Percentiles rank a stretch among this genome's conserved stretches.
Evolutionary conservation across 108 stramenopile genomes (phyloP).

Genomic region (Cyclotella kingstonii): DNA sequence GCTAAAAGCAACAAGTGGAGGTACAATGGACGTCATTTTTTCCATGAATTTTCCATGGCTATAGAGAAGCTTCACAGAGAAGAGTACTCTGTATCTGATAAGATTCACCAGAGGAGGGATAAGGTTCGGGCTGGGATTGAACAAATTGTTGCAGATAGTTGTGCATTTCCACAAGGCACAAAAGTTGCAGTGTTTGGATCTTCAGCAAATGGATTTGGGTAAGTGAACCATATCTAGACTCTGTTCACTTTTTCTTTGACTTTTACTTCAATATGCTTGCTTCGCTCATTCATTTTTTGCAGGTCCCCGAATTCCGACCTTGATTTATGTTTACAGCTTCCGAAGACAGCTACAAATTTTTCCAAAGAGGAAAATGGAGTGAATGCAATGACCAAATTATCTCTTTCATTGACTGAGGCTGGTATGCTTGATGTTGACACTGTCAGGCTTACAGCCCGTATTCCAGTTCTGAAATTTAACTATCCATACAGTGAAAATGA

Average conservation of each 20-base stretch:
- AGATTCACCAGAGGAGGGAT: conserved; percentile 60
- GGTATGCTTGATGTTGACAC: conserved; percentile 90
- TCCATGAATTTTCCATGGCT: conserved; percentile 63
- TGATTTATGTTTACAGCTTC: conserved; percentile 83
- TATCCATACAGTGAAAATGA: conserved; percentile 60
- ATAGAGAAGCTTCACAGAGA: conserved; percentile 50
- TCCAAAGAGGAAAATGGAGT: conserved; percentile 57
- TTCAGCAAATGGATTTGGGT: conserved; percentile 89
- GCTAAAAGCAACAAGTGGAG: conserved; percentile 14
- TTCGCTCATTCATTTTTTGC: not conserved
- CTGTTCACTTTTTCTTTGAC: not conserved
- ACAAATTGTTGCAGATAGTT: conserved; percentile 52
- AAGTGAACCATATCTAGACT: conserved; percentile 15
- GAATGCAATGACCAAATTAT: conserved; percentile 73
- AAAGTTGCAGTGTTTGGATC: conserved; percentile 85
- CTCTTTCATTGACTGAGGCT: conserved; percentile 51
- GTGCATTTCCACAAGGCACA: conserved; percentile 76
- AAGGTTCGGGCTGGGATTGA: conserved; percentile 60
- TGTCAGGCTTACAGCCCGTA: conserved; percentile 90
- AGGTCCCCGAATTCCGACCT: conserved; percentile 77
- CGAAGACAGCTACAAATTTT: conserved; percentile 41
- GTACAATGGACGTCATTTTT: conserved; percentile 23
- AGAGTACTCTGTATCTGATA: conserved; percentile 51
- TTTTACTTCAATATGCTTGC: too few species aligned
- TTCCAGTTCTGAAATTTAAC: conserved; percentile 94